Evolutionary conservation across 176 grass and related monocot genomes (phyloP), one percentile per base, ranked within the genome.

Genomic region (Lolium multiflorum): DNA sequence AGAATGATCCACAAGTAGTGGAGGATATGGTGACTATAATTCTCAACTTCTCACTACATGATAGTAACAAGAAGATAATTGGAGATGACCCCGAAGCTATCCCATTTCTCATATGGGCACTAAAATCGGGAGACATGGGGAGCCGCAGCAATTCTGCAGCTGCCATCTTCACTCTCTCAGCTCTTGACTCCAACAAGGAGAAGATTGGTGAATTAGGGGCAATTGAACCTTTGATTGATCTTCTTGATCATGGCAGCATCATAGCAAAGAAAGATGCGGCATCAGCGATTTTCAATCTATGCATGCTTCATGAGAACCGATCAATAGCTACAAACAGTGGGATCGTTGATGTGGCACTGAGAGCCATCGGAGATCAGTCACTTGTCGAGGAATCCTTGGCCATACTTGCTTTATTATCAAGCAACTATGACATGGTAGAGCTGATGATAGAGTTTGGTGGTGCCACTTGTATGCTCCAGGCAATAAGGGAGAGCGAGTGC

Each of bases 11-110:
- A 50, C 81, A 98, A 76, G 85, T 98, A 37, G 71, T 91, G 7
- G 91, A 98, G 80, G 92, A 98, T 49, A 85, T 89, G 38, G 95
- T 98, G 64, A 98, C 95, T 11, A 80, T 92, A 66, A 91, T 98
- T 73, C 88, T 98, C 18, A 98, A 98, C 57, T 86, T 98, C 65
- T 98, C 95, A 52, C 86, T 98, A 56, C 93, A 95, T 87, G 95
- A 98, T 24, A 89, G 85, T 71, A 98, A 98, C 41, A 98, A 93
- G 85, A 93, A 90, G 76, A 91, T 90, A 44, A 80, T 98, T 63
- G 95, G 87, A 84, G 89, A 98, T 56, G 86, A 93, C 76, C 81
- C 74, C 50, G 86, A 90, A 70, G 91, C 78, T 41, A 86, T 98
- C 43, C 89, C 85, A 21, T 86, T 95, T 83, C 89, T 98, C 43